Base-by-base conservation (phyloP, 805 yeast genomes). In the Wickerhamiella galacta region DNA sequence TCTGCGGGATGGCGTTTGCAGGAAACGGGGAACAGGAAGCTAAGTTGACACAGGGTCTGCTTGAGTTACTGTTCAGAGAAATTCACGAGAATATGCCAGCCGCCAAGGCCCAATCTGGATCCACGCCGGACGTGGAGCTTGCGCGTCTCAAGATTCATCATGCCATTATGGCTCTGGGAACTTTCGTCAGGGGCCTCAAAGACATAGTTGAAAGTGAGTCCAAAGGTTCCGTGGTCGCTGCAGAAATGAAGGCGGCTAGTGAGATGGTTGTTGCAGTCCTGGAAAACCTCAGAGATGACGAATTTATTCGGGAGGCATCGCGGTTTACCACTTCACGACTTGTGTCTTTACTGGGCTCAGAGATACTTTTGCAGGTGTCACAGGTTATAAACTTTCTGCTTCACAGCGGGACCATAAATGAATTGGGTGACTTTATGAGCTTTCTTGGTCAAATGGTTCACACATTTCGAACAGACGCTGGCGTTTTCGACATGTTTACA, bases 361-460 rank as follows among this genome's bases (percentile, higher is more conserved):
- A 56, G 6, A 61, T 71, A 40, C 56, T 70, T 20, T 58, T 58
- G 35, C 70, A 61, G 48, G 62, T 80, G 52, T 74, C 75, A 41
- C 74, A 80, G 48, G 66, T 83, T 39, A 70, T 90, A 37, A 68
- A 80, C 2, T 63, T 74, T 16, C 59, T 81, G 36, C 60, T 79
- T 48, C 61, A 68, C 16, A 70, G 68, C 23, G 60, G 75, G 44
- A 69, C 67, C 37, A 54, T 68, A 9, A 57, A 62, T 33, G 95
- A 85, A 51, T 58, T 87, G 50, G 65, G 68, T 24, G 94, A 83
- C 48, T 82, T 90, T 49, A 57, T 83, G 35, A 68, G 87, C 25
- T 87, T 90, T 52, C 57, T 90, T 39, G 85, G 93, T 4, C 96
- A 90, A 56, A 68, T 90, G 39, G 69, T 78, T 33, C 95, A 87